Evolutionary conservation across 305 asterid genomes (phyloP).

Genomic region (Fraxinus greggii): DNA sequence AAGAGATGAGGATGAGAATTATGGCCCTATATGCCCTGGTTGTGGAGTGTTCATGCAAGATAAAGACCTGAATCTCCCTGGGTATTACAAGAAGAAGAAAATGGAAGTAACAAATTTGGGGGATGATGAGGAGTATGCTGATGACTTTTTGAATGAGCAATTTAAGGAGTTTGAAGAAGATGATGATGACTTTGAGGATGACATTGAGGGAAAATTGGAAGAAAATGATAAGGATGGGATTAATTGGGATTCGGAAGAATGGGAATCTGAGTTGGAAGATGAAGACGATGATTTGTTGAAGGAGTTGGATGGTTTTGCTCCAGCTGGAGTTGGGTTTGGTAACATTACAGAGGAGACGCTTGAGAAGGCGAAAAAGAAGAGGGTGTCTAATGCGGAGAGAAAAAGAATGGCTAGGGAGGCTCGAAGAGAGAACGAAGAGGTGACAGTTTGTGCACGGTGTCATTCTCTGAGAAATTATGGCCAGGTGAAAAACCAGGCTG

Average conservation of each 20-base stretch:
- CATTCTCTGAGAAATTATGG: conserved; percentile 87
- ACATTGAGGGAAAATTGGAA: conserved; percentile 36
- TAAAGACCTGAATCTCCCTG: conserved; percentile 71
- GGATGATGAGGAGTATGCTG: conserved; percentile 29
- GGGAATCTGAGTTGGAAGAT: conserved; percentile 53
- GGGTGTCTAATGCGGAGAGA: conserved; percentile 71
- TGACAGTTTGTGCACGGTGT: conserved; percentile 82
- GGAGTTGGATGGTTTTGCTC: conserved; percentile 77
- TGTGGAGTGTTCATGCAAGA: conserved; percentile 97
- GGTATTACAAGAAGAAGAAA: conserved; percentile 59
- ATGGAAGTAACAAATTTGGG: conserved; percentile 27
- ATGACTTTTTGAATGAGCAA: conserved; percentile 43
- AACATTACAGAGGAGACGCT: conserved; percentile 73
- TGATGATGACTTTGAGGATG: conserved; percentile 46
- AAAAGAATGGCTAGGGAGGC: conserved; percentile 67
- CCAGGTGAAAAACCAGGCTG: conserved; percentile 72
- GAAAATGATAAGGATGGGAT: conserved; percentile 38
- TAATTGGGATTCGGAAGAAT: conserved; percentile 59
- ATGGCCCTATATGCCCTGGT: conserved; percentile 80
- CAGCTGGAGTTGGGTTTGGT: conserved; percentile 86
- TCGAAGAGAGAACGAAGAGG: conserved; percentile 56
- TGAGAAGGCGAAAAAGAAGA: conserved; percentile 53
- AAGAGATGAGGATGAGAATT: conserved; percentile 67
- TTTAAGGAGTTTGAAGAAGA: conserved; percentile 45
- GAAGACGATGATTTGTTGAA: conserved; percentile 47